Evolutionary conservation across 768 basidiomycete species (phyloP).

Genomic region (Phlebiopsis gigantea): DNA sequence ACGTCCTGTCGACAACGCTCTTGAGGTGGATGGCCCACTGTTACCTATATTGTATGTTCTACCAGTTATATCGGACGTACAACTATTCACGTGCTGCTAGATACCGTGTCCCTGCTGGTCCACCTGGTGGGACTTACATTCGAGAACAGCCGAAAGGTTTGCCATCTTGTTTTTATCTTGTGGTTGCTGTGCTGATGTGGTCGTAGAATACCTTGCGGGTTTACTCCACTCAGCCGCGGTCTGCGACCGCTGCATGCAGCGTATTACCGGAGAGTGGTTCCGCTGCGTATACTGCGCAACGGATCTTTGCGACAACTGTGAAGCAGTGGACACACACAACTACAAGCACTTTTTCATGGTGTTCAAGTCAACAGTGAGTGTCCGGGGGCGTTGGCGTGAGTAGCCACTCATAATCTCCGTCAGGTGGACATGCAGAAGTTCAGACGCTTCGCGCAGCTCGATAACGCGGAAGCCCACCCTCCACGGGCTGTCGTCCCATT

Average conservation of each 20-base stretch:
- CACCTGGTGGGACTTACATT: constrained; percentile 34
- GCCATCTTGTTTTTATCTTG: constrained; percentile 1
- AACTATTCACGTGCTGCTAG: constrained; percentile 31
- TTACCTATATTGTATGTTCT: constrained; percentile 60
- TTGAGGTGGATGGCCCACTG: constrained; percentile 51
- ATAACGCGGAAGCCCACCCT: not conserved
- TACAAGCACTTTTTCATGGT: constrained; percentile 80
- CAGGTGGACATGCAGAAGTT: constrained; percentile 74
- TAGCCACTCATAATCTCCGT: not conserved
- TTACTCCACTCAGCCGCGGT: constrained; percentile 64
- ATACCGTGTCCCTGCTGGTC: constrained; percentile 60
- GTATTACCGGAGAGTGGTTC: constrained; percentile 86
- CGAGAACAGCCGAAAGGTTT: constrained; percentile 53
- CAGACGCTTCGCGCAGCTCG: constrained; percentile 14
- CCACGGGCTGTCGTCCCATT: constrained; percentile 8
- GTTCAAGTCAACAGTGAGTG: constrained; percentile 73
- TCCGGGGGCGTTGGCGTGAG: not conserved
- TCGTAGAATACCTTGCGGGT: constrained; percentile 55
- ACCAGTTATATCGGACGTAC: constrained; percentile 1
- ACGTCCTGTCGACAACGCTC: constrained; percentile 63
- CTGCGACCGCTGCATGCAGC: constrained; percentile 83
- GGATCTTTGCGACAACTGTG: constrained; percentile 85
- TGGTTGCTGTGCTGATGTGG: not conserved
- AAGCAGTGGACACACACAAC: constrained; percentile 77
- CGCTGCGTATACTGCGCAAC: constrained; percentile 83